Conservation (phyloP, 1,139 yeast genomes). For the Scheffersomyces stambukii region DNA sequence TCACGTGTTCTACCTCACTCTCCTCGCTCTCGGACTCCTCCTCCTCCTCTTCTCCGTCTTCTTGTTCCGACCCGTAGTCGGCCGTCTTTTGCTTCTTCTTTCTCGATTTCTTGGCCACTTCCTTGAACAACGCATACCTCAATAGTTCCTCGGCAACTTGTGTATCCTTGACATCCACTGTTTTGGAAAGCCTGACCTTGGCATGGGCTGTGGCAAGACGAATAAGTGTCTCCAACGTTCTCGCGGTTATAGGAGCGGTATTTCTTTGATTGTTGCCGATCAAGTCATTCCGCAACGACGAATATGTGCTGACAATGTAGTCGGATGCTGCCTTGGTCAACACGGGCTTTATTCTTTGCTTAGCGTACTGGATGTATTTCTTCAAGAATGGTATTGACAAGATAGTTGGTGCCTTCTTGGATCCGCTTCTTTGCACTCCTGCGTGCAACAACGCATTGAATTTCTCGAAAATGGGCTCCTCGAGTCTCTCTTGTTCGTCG, state of each 20-base stretch:
- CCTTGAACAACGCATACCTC: conserved; percentile 83
- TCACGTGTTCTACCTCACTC: conserved; percentile 16
- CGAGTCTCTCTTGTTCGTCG: conserved; percentile 44
- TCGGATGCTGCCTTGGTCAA: conserved; percentile 77
- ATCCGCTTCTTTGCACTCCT: conserved; percentile 48
- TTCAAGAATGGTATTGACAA: conserved; percentile 82
- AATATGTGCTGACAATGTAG: conserved; percentile 74
- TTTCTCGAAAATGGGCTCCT: conserved; percentile 70
- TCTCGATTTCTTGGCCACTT: conserved; percentile 43
- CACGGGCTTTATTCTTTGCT: conserved; percentile 80
- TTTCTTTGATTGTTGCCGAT: conserved; percentile 68
- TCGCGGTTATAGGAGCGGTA: conserved; percentile 95
- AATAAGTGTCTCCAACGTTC: conserved; percentile 94
- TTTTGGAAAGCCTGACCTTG: conserved; percentile 76
- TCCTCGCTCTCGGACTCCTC: conserved; percentile 22
- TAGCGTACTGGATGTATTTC: conserved; percentile 91
- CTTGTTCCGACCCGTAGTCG: conserved; percentile 16
- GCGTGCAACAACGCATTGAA: conserved; percentile 81
- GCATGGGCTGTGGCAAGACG: conserved; percentile 98
- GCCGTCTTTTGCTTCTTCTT: conserved; percentile 29
- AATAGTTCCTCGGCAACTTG: conserved; percentile 80
- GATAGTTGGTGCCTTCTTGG: conserved; percentile 54
- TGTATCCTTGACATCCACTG: conserved; percentile 77
- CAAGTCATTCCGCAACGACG: conserved; percentile 80
- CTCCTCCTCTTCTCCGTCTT: conserved; percentile 14